Evolutionary conservation across 441 rosid species (phyloP).

Genomic region (Corymbia calophylla): DNA sequence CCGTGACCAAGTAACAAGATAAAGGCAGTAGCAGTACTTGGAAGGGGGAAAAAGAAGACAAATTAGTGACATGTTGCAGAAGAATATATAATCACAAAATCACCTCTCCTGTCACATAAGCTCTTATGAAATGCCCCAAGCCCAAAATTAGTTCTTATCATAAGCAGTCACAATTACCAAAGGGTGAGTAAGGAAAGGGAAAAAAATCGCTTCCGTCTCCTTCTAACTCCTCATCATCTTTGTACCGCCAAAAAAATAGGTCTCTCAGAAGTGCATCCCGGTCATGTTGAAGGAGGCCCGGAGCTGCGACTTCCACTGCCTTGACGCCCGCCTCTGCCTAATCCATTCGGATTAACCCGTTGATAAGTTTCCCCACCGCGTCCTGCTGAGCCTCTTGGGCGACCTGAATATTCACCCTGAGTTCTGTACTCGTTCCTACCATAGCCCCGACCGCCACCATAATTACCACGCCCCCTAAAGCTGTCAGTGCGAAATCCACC

Average conservation of each 20-base stretch:
- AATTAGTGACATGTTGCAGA: background rate
- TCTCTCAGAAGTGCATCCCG: background rate
- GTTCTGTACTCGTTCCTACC: constrained; percentile 59
- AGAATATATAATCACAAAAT: constrained; percentile 9
- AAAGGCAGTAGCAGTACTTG: background rate
- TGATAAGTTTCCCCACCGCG: constrained; percentile 56
- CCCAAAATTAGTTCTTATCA: constrained; percentile 6
- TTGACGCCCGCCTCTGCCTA: constrained; percentile 50
- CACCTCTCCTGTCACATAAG: constrained; percentile 9
- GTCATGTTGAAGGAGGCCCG: background rate
- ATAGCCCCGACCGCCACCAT: constrained; percentile 61
- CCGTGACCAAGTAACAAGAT: background rate
- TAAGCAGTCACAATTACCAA: constrained; percentile 1
- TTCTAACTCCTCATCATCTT: constrained; percentile 8
- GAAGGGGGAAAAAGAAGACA: background rate
- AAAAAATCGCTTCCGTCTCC: constrained; percentile 8
- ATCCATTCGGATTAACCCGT: constrained; percentile 57
- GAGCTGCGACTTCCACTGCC: constrained; percentile 37
- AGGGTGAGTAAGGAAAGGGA: background rate
- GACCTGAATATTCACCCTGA: constrained; percentile 60
- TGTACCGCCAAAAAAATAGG: constrained; percentile 21
- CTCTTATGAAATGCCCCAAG: constrained; percentile 19
- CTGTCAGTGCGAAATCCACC: constrained; percentile 58
- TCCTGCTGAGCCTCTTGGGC: constrained; percentile 56
- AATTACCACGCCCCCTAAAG: constrained; percentile 62